Conservation (phyloP, 2,329 filamentous ascomycete species). For the Metarhizium robertsii region DNA sequence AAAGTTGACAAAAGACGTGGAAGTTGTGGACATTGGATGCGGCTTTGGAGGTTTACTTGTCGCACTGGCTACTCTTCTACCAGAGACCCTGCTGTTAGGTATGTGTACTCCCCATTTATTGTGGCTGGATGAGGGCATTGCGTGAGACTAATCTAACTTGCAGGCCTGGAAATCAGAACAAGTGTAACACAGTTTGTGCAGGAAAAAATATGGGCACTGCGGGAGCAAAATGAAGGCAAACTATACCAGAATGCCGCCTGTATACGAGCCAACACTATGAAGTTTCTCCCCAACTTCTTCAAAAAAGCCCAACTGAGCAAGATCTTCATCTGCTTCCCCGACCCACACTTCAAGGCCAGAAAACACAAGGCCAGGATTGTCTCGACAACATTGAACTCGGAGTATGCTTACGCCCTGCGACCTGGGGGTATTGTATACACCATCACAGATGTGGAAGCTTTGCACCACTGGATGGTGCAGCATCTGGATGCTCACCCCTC, state of each 20-base stretch:
- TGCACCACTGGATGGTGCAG: constrained; percentile 87
- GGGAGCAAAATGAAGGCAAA: constrained; percentile 49
- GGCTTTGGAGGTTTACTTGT: constrained; percentile 89
- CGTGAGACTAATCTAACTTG: constrained; percentile 3
- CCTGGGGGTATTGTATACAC: constrained; percentile 88
- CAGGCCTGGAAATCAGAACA: constrained; percentile 84
- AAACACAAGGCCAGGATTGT: constrained; percentile 98
- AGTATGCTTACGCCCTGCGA: constrained; percentile 81
- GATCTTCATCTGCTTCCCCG: constrained; percentile 96
- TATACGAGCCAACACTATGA: constrained; percentile 93
- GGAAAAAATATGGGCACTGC: constrained; percentile 75
- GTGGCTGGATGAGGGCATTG: not conserved
- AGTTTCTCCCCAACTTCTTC: constrained; percentile 99
- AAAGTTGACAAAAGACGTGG: constrained; percentile 53
- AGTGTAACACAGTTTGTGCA: constrained; percentile 88
- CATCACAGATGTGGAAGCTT: constrained; percentile 92
- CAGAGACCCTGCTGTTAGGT: constrained; percentile 77
- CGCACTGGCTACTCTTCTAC: constrained; percentile 71
- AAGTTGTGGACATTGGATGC: constrained; percentile 94
- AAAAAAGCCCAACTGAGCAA: constrained; percentile 68
- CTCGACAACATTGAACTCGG: constrained; percentile 75
- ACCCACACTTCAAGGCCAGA: constrained; percentile 93
- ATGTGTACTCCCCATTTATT: constrained; percentile 17
- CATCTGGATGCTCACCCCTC: constrained; percentile 71
- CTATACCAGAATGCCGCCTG: constrained; percentile 81